These are phyloP conservation scores for Leucosporidium creatinivorum DNA, from an alignment of 768 basidiomycete species.

Conservation along the genomic window DNA sequence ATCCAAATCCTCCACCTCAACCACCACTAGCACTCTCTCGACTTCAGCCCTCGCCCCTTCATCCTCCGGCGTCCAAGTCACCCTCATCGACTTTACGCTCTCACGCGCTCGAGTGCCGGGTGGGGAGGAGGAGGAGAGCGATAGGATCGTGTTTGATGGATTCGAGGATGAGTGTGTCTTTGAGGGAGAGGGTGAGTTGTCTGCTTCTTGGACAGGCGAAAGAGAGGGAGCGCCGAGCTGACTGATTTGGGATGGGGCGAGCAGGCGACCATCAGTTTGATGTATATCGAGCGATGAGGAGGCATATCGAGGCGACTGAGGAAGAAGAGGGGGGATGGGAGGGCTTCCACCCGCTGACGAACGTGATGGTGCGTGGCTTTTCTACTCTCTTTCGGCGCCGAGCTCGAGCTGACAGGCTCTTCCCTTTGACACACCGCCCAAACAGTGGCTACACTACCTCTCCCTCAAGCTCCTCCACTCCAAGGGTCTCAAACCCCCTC, in stretches of 20 bases:
- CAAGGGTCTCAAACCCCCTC: slow-evolving; percentile 58
- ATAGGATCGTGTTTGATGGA: slow-evolving; percentile 65
- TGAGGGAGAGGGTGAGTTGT: slow-evolving; percentile 67
- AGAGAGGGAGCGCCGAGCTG: not conserved
- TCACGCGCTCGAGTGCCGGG: slow-evolving; percentile 48
- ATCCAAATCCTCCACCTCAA: not conserved
- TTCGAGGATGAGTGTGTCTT: slow-evolving; percentile 70
- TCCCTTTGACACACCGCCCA: not conserved
- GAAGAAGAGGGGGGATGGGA: slow-evolving; percentile 52
- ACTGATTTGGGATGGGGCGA: not conserved
- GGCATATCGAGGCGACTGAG: slow-evolving; percentile 47
- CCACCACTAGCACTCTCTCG: not conserved
- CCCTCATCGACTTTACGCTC: slow-evolving; percentile 89
- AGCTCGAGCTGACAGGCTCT: not conserved
- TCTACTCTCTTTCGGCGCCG: not conserved
- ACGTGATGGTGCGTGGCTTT: slow-evolving; percentile 67
- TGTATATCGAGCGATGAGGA: slow-evolving; percentile 80
- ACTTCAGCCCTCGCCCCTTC: too few relatives aligned
- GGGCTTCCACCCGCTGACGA: slow-evolving; percentile 70
- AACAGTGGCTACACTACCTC: slow-evolving; percentile 87
- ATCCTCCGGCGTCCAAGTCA: slow-evolving; percentile 58
- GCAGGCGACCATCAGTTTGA: slow-evolving; percentile 89
- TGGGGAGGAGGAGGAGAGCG: slow-evolving; percentile 51
- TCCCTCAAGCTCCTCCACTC: slow-evolving; percentile 60
- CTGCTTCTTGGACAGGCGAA: not conserved